These are phyloP conservation scores for Daldinia bambusicola DNA, from an alignment of 495 filamentous ascomycete species.

Conservation along the genomic window DNA sequence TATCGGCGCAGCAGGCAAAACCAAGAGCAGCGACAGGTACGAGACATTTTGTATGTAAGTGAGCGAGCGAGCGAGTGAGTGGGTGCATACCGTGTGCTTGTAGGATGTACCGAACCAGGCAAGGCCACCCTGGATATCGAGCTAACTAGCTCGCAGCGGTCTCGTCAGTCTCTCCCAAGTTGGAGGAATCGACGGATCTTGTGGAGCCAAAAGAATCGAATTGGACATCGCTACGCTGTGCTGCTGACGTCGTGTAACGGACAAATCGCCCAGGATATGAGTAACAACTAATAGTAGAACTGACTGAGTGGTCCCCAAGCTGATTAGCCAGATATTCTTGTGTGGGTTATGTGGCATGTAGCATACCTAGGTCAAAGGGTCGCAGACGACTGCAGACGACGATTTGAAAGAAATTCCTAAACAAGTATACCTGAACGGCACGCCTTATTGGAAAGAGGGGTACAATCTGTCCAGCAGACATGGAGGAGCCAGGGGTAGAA, in stretches of 20 bases:
- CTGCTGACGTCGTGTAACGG: conserved; percentile 39
- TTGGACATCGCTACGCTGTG: conserved; percentile 41
- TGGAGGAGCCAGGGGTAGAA: conserved; percentile 33
- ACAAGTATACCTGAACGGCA: conserved; percentile 36
- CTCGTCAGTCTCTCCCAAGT: conserved; percentile 28
- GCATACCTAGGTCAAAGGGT: conserved; percentile 44
- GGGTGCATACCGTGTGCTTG: conserved; percentile 5
- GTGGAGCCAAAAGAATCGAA: conserved; percentile 37
- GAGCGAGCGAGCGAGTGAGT: conserved; percentile 19
- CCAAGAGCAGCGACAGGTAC: conserved; percentile 18
- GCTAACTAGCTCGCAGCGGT: conserved; percentile 28
- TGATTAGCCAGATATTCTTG: conserved; percentile 45
- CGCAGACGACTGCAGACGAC: conserved; percentile 23
- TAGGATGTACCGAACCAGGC: conserved; percentile 28
- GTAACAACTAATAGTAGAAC: conserved; percentile 10
- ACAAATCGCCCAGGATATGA: conserved; percentile 30
- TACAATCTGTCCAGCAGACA: conserved; percentile 29
- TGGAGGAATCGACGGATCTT: conserved; percentile 40
- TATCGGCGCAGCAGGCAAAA: conserved; percentile 7
- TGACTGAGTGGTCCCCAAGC: conserved; percentile 35
- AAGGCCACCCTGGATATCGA: conserved; percentile 17
- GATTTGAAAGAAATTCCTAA: conserved; percentile 38
- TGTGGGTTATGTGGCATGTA: conserved; percentile 35
- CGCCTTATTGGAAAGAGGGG: conserved; percentile 40
- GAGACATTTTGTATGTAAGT: conserved; percentile 11